These are phyloP conservation scores for Galerina sulciceps DNA, from an alignment of 768 basidiomycete species.

Conservation along the genomic window DNA sequence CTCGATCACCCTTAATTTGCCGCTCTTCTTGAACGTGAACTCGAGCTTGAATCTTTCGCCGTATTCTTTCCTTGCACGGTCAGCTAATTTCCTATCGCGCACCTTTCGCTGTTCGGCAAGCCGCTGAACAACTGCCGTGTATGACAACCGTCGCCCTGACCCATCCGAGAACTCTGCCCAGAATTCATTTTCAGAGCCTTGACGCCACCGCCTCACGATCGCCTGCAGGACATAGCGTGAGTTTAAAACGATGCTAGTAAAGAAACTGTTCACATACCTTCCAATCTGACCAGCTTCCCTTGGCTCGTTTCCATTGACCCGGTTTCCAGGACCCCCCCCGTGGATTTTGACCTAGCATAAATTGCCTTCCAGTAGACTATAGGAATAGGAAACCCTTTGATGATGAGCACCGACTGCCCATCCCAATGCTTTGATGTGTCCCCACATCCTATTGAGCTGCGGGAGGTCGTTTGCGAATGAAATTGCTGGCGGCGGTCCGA, in stretches of 20 bases:
- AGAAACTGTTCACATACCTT: conserved; percentile 14
- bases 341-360: conserved; percentile 8
- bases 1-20: neutral
- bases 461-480: conserved; percentile 24
- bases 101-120: neutral
- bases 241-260: neutral
- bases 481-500: conserved; percentile 20
- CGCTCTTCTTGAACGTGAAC: neutral
- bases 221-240: neutral
- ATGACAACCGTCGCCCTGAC: neutral
- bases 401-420: conserved; percentile 20
- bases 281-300: conserved; percentile 28
- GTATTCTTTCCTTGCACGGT: conserved; percentile 6
- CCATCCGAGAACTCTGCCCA: conserved; percentile 11
- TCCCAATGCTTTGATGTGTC: conserved; percentile 25
- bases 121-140: conserved; percentile 1
- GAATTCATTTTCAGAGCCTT: conserved; percentile 1
- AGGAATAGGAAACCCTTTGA: conserved; percentile 24
- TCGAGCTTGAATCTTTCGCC: neutral
- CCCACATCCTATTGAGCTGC: conserved; percentile 29
- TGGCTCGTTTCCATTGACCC: conserved; percentile 27
- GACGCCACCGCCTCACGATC: conserved; percentile 3
- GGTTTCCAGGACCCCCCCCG: conserved; percentile 15
- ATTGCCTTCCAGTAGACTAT: conserved; percentile 26
- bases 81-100: conserved; percentile 3